Evolutionary conservation across 345 rosid genomes (phyloP), one percentile per base, ranked within the genome.

Genomic region (Erucastrum elatum): DNA sequence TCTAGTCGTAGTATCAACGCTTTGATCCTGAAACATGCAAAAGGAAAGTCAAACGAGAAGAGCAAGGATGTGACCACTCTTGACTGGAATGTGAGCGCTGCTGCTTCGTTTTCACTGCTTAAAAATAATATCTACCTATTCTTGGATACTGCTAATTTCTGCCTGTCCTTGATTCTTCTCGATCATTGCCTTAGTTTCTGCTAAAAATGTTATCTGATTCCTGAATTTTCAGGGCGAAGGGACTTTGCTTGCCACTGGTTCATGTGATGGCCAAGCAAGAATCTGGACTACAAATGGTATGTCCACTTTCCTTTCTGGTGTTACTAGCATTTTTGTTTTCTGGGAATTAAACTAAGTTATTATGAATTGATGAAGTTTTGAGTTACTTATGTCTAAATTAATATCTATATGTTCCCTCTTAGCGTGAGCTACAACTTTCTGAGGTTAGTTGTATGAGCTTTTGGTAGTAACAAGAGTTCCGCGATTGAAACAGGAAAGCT

Each of bases 31-130:
- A 90, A 89, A 84, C 99, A 96, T 81, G 95, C 93, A 41, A 96
- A 90, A 85, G 98, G 97, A 82, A 88, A 87, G 81, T 91, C 94
- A 49, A 93, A 88, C 75, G 99, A 96, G 86, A 96, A 96, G 87
- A 93, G 96, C 87, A 93, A 93, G 84, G 99, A 96, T 77, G 98
- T 96, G 65, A 96, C 99, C 8, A 93, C 99, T 34, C 92, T 96
- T 58, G 99, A 96, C 85, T 96, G 99, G 99, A 96, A 93, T 87
- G 99, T 96, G 82, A 91, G 99, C 55, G 77, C 25, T 80, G 46
- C 59, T 78, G 39, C 46, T 51, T 51, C 21, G 9, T 34, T 39
- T 39, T 80, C 65, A 58, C 44, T 3, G 51, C 55, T 74, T 29
- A 29, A 0, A 49, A 69, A 44, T 21, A n/a, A n/a, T 51, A 51